A percentile compares a stretch with the other conserved stretches of the same genome.
These are phyloP conservation scores for Gypsophila paniculata DNA, from an alignment of 179 eudicot genomes.

Conservation along the genomic window DNA sequence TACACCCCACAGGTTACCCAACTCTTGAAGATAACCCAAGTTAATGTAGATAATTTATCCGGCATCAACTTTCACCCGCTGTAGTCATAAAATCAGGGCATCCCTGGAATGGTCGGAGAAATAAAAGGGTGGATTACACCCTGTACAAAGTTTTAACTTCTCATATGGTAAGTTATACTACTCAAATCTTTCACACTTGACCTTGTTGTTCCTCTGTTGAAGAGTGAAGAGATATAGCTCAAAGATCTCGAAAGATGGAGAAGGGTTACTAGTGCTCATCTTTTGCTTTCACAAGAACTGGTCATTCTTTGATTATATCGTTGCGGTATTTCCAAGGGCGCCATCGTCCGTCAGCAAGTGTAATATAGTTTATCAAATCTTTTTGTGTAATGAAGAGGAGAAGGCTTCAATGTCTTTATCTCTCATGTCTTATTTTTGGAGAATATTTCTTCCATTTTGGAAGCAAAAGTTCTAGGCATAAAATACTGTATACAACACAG, in stretches of 20 bases:
- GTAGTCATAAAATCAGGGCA: constrained; percentile 4
- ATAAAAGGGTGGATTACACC: constrained; percentile 8
- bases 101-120: constrained; percentile 13
- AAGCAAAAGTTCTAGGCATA: constrained; percentile 1
- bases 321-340: not conserved
- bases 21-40: no score
- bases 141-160: constrained; percentile 13
- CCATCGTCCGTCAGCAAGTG: constrained; percentile 2
- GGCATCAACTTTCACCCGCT: constrained; percentile 10
- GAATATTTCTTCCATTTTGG: constrained; percentile 5
- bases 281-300: not conserved
- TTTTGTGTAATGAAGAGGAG: not conserved
- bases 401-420: not conserved
- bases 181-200: not conserved
- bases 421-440: not conserved
- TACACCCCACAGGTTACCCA: constrained; percentile 15
- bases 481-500: not conserved
- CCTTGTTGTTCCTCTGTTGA: no score
- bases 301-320: not conserved
- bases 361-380: constrained; percentile 2
- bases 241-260: no score
- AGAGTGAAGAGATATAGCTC: no score
- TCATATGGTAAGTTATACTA: not conserved
- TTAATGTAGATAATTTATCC: not conserved
- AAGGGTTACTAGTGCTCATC: no score